Evolutionary conservation across 371 early-diverging fungal species (phyloP).

Genomic region (Circinella umbellata): DNA sequence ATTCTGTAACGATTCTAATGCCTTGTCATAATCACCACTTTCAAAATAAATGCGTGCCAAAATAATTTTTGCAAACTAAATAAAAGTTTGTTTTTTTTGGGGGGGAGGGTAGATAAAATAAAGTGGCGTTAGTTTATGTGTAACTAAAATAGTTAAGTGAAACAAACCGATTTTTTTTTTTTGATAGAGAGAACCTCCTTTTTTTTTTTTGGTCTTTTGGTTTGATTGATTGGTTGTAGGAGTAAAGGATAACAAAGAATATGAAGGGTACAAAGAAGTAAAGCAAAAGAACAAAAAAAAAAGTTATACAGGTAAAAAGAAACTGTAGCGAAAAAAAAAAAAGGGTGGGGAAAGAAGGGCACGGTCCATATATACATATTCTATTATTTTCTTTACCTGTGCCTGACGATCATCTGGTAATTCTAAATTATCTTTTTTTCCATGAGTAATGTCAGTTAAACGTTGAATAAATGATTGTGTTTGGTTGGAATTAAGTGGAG

Average conservation of each 20-base stretch:
- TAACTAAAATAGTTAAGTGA: background rate
- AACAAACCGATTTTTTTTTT: background rate
- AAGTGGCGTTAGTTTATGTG: background rate
- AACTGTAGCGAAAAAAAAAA: too few species aligned
- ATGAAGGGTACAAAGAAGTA: background rate
- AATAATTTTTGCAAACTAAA: constrained; percentile 41
- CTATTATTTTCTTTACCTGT: constrained; percentile 15
- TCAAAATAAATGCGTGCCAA: constrained; percentile 47
- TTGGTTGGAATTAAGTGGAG: constrained; percentile 20
- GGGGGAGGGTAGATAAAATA: background rate
- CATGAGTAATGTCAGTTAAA: background rate
- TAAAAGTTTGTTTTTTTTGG: background rate
- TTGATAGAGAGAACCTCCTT: too few species aligned
- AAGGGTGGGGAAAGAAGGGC: background rate
- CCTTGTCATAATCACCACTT: constrained; percentile 36
- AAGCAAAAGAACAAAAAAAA: background rate
- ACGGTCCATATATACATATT: background rate
- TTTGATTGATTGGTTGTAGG: background rate
- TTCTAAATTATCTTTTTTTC: constrained; percentile 5
- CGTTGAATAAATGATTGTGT: constrained; percentile 17
- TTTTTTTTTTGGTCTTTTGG: too few species aligned
- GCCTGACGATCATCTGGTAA: constrained; percentile 16
- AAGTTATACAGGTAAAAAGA: too few species aligned
- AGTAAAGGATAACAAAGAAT: background rate
- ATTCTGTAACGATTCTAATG: constrained; percentile 37